Base-by-base conservation (phyloP, 2,329 filamentous ascomycete species). In the Sporothrix euskadiensis region DNA sequence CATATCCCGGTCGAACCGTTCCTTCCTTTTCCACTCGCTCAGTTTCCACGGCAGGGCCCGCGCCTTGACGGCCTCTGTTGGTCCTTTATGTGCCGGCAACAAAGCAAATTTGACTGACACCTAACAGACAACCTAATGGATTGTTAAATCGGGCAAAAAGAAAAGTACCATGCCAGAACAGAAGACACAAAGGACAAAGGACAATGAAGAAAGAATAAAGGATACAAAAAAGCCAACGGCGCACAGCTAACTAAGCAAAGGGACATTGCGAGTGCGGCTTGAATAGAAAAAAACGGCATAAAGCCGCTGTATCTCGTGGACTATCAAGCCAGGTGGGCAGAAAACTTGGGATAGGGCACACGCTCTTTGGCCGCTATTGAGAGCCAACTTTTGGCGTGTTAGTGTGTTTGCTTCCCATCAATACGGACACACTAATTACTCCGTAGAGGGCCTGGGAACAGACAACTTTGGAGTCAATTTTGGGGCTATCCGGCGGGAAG, bases 191-290 rank as follows among this genome's bases (percentile, higher is more conserved):
- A 44, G 65, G 16, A 66, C 72, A 71, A 73, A 69, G 22, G 41
- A n/a, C 16, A 57, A 19, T 44, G 47, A 19, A 22, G 10, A 69
- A 22, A 41, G 54, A 3, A 32, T 2, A 71, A 71, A 66, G 14
- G 19, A 57, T 44, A 30, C 57, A 16, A 4, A 39, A 49, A 41
- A 49, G 12, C 35, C 57, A 66, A 44, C 12, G 52, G 73, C 69
- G 73, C 73, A 73, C 71, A 56, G 69, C 73, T 73, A 73, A 71
- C 61, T 68, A 8, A 47, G 69, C 30, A 52, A 10, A 68, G 65
- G 6, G n/a, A n/a, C 65, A 32, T 22, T 32, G 63, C 44, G 26
- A 35, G 39, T 32, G 26, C 14, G 41, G 63, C 35, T 16, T 32
- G 30, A 35, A 68, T 68, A 26, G 39, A 44, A 44, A 44, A 44